Conservation (phyloP, 306 rosid species). For the Morella rubra region DNA sequence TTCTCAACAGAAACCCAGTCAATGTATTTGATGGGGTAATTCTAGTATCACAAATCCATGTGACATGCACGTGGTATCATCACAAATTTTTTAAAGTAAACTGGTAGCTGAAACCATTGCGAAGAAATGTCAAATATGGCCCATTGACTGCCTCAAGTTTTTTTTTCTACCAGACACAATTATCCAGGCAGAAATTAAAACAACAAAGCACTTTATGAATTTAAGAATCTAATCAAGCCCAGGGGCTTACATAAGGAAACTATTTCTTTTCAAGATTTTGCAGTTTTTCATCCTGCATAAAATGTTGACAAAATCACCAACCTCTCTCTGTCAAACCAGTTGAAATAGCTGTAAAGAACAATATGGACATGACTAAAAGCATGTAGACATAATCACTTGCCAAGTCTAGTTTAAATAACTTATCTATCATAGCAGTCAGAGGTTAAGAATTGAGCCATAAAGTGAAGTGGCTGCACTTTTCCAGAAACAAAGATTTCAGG, state of each 20-base stretch:
- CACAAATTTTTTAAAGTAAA: not conserved
- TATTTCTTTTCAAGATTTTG: not conserved
- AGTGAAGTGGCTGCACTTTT: not conserved
- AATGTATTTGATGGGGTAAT: not conserved
- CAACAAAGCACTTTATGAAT: not conserved
- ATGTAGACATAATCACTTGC: not conserved
- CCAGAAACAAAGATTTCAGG: not conserved
- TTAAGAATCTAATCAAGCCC: not conserved
- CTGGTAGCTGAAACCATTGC: not conserved
- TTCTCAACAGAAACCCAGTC: not conserved
- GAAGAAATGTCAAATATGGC: not conserved
- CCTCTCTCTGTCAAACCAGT: not conserved
- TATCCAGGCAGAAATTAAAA: not conserved
- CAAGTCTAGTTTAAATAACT: not conserved
- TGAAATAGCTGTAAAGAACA: not conserved
- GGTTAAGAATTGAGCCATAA: not conserved
- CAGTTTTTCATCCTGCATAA: not conserved
- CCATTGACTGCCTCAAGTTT: not conserved
- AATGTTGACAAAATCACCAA: not conserved
- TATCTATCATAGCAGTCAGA: not conserved
- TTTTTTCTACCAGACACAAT: not conserved
- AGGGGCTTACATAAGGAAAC: not conserved
- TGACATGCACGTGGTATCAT: not conserved
- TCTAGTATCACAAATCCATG: not conserved
- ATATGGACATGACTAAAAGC: not conserved